Evolutionary conservation across 2,329 filamentous ascomycete species (phyloP), one percentile per base, ranked within the genome.

Genomic region (Exophiala sideris): DNA sequence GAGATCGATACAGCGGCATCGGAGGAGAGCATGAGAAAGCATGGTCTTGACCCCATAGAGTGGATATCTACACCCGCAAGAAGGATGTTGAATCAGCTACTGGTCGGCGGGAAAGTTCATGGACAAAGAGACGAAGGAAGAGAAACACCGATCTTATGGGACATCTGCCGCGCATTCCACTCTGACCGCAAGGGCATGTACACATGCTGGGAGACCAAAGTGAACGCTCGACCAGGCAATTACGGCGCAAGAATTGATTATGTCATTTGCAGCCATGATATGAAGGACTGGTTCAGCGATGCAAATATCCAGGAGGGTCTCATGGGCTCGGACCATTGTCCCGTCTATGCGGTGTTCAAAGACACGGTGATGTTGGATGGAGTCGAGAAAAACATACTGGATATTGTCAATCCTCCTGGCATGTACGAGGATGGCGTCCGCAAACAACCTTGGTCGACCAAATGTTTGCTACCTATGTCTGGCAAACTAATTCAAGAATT

Each of bases 311-410:
- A 97, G 68, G 90, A 96, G 70, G 91, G 91, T 0, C 74, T 97
- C 18, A 87, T 95, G 74, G 94, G 94, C 0, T 97, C 92, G 1
- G 94, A 99, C 67, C 94, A 99, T 70, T 99, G 94, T 64, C 94
- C 94, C 0, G 92, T 97, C 1, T 97, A 87, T 68, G 90, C 86
- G 1, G 79, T 81, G 2, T 76, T 95, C n/a, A 83, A 85, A 14
- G 83, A 91, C 34, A 74, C 66, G 2, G 81, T 96, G 1, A 64
- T 66, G 0, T 61, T 80, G 5, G 70, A 77, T 11, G 79, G 74
- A 1, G 64, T 74, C 41, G 70, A 81, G 42, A 68, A 79, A 2
- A 69, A 84, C 61, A 74, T 90, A 2, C 70, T 78, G 24, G 90
- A 96, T 65, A 69, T 94, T 47, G 82, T 96, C 79, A 96, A 94